Evolutionary conservation across 768 basidiomycete genomes (phyloP), one percentile per base, ranked within the genome.

Genomic region (Tubosaeta brunneosetosa): DNA sequence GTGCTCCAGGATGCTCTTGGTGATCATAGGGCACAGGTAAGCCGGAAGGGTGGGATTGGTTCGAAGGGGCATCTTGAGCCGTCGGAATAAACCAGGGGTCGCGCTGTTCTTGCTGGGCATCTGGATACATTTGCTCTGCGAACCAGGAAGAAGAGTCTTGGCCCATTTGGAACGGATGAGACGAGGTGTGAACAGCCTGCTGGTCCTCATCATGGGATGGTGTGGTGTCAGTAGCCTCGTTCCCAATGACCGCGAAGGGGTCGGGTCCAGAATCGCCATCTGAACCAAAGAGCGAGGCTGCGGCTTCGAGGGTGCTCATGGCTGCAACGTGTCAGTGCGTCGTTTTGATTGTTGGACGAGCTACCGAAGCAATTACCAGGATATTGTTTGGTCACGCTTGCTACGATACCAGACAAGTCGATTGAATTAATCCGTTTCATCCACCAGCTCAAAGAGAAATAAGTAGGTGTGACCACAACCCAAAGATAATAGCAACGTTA

Each of bases 251-350:
- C 55, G 84, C 79, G 72, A 87, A 87, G 48, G 80, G 80, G 71
- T 88, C 85, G 31, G 78, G 73, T 16, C 72, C 72, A 47, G 80
- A 63, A 63, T 88, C 85, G 34, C 57, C 59, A 31, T 80, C 80
- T 48, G 79, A 71, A 55, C 83, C 86, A 74, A 92, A 92, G 43
- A 92, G 84, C 52, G 86, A 84, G 47, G 88, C 85, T 33, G 90
- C 90, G 59, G 86, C 83, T 74, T 89, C 87, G 51, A 85, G 81
- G 59, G 76, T 74, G 66, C 74, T 79, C 85, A 86, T 86, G 62
- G 62, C 61, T 68, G 57, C 66, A 71, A 59, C 68, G 67, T 71
- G 67, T 63, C 49, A 42, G 45, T 31, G 55, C 27, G 50, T 43
- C 31, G 54, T 36, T 25, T 27, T 53, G 51, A 38, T 55, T 60